These are phyloP conservation scores for Neofusicoccum parvum DNA, from an alignment of 2,329 filamentous ascomycete genomes.

Conservation along the genomic window DNA sequence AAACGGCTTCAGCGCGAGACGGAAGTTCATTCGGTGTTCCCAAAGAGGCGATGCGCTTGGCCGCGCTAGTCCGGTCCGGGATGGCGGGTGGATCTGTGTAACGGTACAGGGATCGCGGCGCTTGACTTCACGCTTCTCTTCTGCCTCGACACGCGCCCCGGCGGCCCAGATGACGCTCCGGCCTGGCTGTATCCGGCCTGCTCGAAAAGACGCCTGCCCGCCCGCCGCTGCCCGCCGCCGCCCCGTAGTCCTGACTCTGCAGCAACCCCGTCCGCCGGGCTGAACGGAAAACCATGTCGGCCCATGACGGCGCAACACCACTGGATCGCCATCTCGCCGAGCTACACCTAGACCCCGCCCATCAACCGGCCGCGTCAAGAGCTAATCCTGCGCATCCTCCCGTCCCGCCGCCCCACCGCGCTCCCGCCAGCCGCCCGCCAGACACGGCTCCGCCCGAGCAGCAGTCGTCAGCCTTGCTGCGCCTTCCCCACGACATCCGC, in stretches of 20 bases:
- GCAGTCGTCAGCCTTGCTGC: slow-evolving; percentile 6
- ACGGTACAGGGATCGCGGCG: slow-evolving; percentile 11
- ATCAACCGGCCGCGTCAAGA: background rate
- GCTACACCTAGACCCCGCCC: slow-evolving; percentile 1
- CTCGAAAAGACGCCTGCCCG: background rate
- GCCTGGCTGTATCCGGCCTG: slow-evolving; percentile 5
- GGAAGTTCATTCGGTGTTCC: slow-evolving; percentile 4
- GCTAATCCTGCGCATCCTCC: background rate
- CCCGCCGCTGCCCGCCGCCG: background rate
- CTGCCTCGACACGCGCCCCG: background rate
- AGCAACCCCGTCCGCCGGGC: background rate
- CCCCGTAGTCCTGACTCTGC: background rate
- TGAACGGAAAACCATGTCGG: background rate
- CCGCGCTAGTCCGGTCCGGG: background rate
- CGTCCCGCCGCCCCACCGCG: background rate
- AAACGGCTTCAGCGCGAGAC: slow-evolving; percentile 13
- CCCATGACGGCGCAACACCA: slow-evolving; percentile 10
- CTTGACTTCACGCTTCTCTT: slow-evolving; percentile 11
- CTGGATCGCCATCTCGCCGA: slow-evolving; percentile 11
- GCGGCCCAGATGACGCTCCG: background rate
- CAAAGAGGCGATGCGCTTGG: slow-evolving; percentile 15
- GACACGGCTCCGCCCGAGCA: background rate
- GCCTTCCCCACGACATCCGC: slow-evolving; percentile 13
- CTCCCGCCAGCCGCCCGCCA: background rate
- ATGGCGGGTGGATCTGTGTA: slow-evolving; percentile 6